phyloP scores from a whole-genome alignment of 1,284 basidiomycete genomes.

The Ustilago hordei region DNA sequence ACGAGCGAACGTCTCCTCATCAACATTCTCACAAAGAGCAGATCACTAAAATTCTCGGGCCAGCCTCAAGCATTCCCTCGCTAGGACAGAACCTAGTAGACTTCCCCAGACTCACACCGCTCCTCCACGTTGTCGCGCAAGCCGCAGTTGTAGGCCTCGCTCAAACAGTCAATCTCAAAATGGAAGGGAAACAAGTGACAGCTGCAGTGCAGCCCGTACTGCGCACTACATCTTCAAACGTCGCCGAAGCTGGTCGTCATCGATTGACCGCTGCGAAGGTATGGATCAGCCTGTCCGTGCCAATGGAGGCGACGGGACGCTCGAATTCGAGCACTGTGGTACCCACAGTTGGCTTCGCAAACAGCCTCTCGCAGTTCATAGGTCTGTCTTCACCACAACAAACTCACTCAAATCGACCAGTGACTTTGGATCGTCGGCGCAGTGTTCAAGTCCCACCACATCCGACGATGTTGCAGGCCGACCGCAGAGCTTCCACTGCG shows the following conservation, averaged over 20 bases:
- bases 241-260: not conserved
- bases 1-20: not conserved
- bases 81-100: constrained; percentile 30
- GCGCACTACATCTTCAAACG: not conserved
- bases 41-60: too few species aligned
- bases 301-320: not conserved
- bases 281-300: constrained; percentile 23
- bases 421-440: not conserved
- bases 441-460: not conserved
- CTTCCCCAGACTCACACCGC: constrained; percentile 18
- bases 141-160: constrained; percentile 26
- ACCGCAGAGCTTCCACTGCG: constrained; percentile 4
- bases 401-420: not conserved
- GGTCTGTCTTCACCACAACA: not conserved
- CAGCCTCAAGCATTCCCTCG: not conserved
- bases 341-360: not conserved
- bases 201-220: constrained; percentile 31
- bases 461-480: not conserved
- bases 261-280: constrained; percentile 20
- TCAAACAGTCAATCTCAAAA: constrained; percentile 19
- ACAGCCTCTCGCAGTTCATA: not conserved
- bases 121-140: constrained; percentile 32
- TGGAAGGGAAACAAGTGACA: constrained; percentile 3
- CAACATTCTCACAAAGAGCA: constrained; percentile 11
- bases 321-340: not conserved